Base-by-base conservation (phyloP, 768 basidiomycete genomes). In the Mycena rebaudengoi region DNA sequence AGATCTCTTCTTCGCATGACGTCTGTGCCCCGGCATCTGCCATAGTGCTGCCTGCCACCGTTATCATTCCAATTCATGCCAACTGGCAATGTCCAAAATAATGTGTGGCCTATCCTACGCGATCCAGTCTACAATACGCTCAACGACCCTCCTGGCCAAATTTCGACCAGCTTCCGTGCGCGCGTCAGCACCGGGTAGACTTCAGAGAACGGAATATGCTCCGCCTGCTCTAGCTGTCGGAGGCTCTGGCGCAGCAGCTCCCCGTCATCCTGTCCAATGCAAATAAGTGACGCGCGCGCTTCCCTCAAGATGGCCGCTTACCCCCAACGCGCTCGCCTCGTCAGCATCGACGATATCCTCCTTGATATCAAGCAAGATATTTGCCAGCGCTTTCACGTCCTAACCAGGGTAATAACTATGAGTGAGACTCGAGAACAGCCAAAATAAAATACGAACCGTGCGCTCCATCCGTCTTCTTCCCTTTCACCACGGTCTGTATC, bases 141-240 rank as follows among this genome's bases (percentile, higher is more conserved):
- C 23, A 18, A 46, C 23, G 35, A 11, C 37, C 10, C 1, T 32
- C 7, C 45, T n/a, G 61, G 62, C 56, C 65, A 69, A 8, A 28
- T 35, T 26, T 18, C 28, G 40, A 56, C 1, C 39, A 61, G 16
- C 45, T 21, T 40, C 33, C 50, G 28, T 39, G 62, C 58, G 66
- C 46, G 25, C 14, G 29, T 55, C 7, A 58, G 29, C 54, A 65
- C 29, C 28, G 20, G 1, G 12, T 45, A 28, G 53, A 56, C 64
- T 7, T 69, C 66, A 13, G 39, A 29, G 45, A 64, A 67, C 40
- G 69, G 69, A 14, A 69, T 55, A 18, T 67, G 62, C 32, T 50
- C 48, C 52, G 66, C 16, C 52, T 53, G 51, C 41, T 57, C 62
- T 16, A 69, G 39, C 53, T 67, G 28, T 46, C 49, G 25, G 5